Percentiles rank a stretch among this genome's conserved stretches.
Evolutionary conservation across 495 filamentous ascomycete species (phyloP).

Genomic region (Podospora anserina): DNA sequence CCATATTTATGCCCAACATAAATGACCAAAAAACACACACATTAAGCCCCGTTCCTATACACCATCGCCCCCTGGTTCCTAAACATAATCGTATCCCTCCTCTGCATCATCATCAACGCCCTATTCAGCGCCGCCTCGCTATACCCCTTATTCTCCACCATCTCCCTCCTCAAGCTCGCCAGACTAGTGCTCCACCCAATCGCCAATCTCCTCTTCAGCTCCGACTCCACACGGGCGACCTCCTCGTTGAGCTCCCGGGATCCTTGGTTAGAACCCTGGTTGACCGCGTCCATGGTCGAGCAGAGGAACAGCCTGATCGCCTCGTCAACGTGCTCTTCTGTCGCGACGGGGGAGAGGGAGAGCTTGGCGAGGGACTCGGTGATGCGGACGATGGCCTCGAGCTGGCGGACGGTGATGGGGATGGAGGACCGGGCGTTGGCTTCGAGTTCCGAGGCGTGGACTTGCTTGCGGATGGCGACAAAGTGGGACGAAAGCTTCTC

Average conservation of each 20-base stretch:
- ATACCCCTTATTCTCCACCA: constrained; percentile 84
- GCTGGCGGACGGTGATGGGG: constrained; percentile 94
- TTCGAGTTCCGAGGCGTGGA: constrained; percentile 83
- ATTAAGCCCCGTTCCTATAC: constrained; percentile 62
- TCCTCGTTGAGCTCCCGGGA: constrained; percentile 89
- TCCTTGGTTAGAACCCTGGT: constrained; percentile 76
- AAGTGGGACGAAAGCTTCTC: constrained; percentile 98
- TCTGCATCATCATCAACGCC: constrained; percentile 79
- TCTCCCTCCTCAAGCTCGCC: constrained; percentile 79
- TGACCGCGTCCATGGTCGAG: constrained; percentile 96
- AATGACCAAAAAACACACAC: background rate
- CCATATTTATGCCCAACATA: constrained; percentile 1
- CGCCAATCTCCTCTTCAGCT: constrained; percentile 81
- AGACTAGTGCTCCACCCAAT: constrained; percentile 94
- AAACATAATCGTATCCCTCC: constrained; percentile 88
- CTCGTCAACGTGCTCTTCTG: constrained; percentile 91
- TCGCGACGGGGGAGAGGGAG: constrained; percentile 76
- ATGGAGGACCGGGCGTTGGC: constrained; percentile 86
- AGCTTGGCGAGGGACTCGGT: constrained; percentile 94
- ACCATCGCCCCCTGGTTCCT: constrained; percentile 86
- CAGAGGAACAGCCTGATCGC: constrained; percentile 97
- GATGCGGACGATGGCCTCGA: constrained; percentile 96
- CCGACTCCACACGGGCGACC: constrained; percentile 81
- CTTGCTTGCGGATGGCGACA: constrained; percentile 90
- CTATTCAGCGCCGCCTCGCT: constrained; percentile 80